A percentile compares a stretch with the other conserved stretches of the same genome.
Evolutionary conservation across 768 basidiomycete genomes (phyloP).

Genomic region (Leccinellum luteum): DNA sequence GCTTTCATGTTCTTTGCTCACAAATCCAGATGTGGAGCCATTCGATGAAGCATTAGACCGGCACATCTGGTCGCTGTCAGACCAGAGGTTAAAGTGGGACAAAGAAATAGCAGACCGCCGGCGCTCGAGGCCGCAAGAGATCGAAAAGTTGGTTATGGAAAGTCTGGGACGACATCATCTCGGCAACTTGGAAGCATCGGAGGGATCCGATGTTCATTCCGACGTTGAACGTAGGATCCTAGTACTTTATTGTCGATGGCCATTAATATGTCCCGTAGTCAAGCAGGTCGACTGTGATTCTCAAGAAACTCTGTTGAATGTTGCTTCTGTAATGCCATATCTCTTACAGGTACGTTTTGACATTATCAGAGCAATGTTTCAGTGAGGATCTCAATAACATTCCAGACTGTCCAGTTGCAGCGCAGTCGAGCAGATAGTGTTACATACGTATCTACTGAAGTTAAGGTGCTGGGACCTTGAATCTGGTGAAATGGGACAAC

Average conservation of each 20-base stretch:
- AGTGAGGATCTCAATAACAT: neutral
- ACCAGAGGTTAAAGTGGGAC: slow-evolving; percentile 74
- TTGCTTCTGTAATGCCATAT: slow-evolving; percentile 43
- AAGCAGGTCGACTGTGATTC: slow-evolving; percentile 21
- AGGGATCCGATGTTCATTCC: slow-evolving; percentile 2
- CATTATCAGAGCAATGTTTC: neutral
- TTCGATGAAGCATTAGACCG: slow-evolving; percentile 88
- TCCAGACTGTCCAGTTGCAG: slow-evolving; percentile 48
- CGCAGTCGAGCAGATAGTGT: slow-evolving; percentile 49
- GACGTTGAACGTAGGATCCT: slow-evolving; percentile 11
- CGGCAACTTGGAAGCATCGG: slow-evolving; percentile 26
- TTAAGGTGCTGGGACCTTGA: slow-evolving; percentile 51
- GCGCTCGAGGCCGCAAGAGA: slow-evolving; percentile 55
- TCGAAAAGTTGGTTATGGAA: slow-evolving; percentile 42
- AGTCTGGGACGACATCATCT: slow-evolving; percentile 35
- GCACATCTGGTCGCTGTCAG: slow-evolving; percentile 75
- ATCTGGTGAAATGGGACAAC: neutral
- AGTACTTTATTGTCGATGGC: neutral
- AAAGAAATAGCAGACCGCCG: slow-evolving; percentile 66
- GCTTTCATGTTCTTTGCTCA: neutral
- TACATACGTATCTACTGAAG: slow-evolving; percentile 44
- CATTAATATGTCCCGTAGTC: slow-evolving; percentile 12
- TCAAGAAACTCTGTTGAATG: slow-evolving; percentile 30
- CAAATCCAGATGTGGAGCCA: slow-evolving; percentile 58
- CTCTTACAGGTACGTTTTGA: slow-evolving; percentile 47